These are phyloP conservation scores for Pythium folliculosum DNA, from an alignment of 352 stramenopile species.

Conservation along the genomic window DNA sequence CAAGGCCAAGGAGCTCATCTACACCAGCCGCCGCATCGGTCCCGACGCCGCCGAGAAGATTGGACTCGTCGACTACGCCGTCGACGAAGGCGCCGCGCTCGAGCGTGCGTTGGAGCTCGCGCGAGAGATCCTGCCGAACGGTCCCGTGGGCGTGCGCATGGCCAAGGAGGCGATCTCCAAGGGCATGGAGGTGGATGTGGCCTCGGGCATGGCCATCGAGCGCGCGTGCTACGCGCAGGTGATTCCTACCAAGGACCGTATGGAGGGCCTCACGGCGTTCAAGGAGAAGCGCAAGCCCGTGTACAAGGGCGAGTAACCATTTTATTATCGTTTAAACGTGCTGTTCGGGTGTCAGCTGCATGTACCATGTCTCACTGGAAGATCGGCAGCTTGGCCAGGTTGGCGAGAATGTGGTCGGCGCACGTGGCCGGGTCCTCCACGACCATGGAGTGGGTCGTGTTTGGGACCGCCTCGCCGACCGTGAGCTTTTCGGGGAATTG, in stretches of 20 bases:
- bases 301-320: constrained; percentile 86
- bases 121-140: constrained; percentile 90
- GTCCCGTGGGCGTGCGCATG: constrained; percentile 91
- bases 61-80: constrained; percentile 89
- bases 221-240: constrained; percentile 90
- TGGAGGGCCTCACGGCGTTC: constrained; percentile 93
- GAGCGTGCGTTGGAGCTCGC: constrained; percentile 83
- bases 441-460: constrained; percentile 27
- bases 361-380: constrained; percentile 11
- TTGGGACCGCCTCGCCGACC: constrained; percentile 16
- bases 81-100: constrained; percentile 63
- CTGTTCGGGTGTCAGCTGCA: no score
- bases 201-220: constrained; percentile 90
- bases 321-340: background rate
- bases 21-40: constrained; percentile 85
- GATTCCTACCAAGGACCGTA: constrained; percentile 90
- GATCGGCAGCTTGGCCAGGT: constrained; percentile 12
- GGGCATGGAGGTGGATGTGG: constrained; percentile 84
- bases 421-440: constrained; percentile 29
- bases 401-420: constrained; percentile 39
- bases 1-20: constrained; percentile 95
- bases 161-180: constrained; percentile 90
- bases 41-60: constrained; percentile 77
- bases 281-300: constrained; percentile 91
- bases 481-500: constrained; percentile 15